These are phyloP conservation scores for Cyberlindnera suaveolens DNA, from an alignment of 805 yeast genomes.

Conservation along the genomic window DNA sequence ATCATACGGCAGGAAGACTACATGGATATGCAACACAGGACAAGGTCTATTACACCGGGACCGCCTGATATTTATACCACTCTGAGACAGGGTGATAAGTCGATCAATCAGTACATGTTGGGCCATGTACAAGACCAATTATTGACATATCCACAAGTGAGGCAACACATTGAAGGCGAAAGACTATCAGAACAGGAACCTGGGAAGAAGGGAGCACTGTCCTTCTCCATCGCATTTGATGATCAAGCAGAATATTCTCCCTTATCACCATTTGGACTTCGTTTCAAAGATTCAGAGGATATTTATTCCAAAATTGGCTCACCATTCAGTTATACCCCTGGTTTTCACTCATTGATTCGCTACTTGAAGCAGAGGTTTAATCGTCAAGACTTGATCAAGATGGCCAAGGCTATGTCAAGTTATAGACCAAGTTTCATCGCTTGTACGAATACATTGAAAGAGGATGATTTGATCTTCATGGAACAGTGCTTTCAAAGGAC, in stretches of 20 bases:
- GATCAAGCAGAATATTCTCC: constrained; percentile 13
- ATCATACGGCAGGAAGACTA: constrained; percentile 41
- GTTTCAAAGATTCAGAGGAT: constrained; percentile 63
- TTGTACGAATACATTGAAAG: constrained; percentile 80
- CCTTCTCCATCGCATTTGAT: constrained; percentile 24
- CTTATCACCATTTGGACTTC: constrained; percentile 30
- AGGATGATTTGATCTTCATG: constrained; percentile 88
- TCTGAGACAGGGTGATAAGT: constrained; percentile 45
- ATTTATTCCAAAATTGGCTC: constrained; percentile 67
- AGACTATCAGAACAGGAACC: constrained; percentile 2
- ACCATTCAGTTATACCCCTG: constrained; percentile 88
- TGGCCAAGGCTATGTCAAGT: constrained; percentile 85
- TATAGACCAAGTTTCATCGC: constrained; percentile 92
- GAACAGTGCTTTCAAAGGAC: constrained; percentile 96
- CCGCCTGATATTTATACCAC: constrained; percentile 21
- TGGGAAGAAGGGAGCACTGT: constrained; percentile 2
- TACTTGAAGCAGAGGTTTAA: constrained; percentile 70
- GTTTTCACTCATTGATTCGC: constrained; percentile 74
- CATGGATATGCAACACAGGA: background rate
- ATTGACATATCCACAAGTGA: constrained; percentile 55
- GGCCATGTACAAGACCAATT: constrained; percentile 40
- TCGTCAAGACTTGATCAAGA: constrained; percentile 61
- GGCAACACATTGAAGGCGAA: constrained; percentile 24
- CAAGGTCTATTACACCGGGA: constrained; percentile 18
- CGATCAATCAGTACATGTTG: constrained; percentile 62